A percentile compares a stretch with the other conserved stretches of the same genome.
phyloP scores from a whole-genome alignment of 2,329 filamentous ascomycete species.

The Endocalyx cinctus region DNA sequence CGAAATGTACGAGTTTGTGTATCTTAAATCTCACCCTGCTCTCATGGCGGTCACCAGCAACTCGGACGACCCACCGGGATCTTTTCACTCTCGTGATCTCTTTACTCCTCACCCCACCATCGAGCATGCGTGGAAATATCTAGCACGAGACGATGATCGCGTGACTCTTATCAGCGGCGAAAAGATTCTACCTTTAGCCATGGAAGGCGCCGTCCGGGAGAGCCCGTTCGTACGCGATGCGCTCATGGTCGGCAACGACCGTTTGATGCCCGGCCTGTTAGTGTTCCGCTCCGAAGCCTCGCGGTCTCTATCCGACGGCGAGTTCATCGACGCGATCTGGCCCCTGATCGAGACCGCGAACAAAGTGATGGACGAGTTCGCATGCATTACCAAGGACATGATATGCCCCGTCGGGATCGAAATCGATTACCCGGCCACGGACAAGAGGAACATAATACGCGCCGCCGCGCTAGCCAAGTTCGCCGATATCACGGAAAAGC shows the following conservation, averaged over 20 bases:
- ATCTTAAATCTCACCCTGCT: constrained; percentile 29
- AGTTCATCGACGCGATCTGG: constrained; percentile 33
- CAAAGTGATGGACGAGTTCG: constrained; percentile 34
- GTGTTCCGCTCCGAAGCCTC: constrained; percentile 24
- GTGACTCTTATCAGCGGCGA: constrained; percentile 35
- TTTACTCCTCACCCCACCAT: constrained; percentile 32
- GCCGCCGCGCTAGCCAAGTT: constrained; percentile 34
- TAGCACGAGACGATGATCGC: constrained; percentile 32
- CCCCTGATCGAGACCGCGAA: constrained; percentile 34
- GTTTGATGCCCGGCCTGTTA: constrained; percentile 26
- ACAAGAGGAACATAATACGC: constrained; percentile 43
- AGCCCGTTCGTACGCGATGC: constrained; percentile 27
- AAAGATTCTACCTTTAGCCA: constrained; percentile 31
- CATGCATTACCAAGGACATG: constrained; percentile 38
- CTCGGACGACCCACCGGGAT: constrained; percentile 30
- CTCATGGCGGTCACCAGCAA: constrained; percentile 25
- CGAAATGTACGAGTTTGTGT: constrained; percentile 29
- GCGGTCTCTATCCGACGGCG: constrained; percentile 20
- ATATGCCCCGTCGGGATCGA: constrained; percentile 28
- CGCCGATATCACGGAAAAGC: constrained; percentile 19
- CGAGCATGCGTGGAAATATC: constrained; percentile 33
- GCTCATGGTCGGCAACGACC: constrained; percentile 29
- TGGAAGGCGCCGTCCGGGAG: constrained; percentile 30
- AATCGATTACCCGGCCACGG: constrained; percentile 34
- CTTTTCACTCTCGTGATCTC: constrained; percentile 31